These are phyloP conservation scores for Mucuna pruriens DNA, from an alignment of 306 rosid genomes.

Conservation along the genomic window DNA sequence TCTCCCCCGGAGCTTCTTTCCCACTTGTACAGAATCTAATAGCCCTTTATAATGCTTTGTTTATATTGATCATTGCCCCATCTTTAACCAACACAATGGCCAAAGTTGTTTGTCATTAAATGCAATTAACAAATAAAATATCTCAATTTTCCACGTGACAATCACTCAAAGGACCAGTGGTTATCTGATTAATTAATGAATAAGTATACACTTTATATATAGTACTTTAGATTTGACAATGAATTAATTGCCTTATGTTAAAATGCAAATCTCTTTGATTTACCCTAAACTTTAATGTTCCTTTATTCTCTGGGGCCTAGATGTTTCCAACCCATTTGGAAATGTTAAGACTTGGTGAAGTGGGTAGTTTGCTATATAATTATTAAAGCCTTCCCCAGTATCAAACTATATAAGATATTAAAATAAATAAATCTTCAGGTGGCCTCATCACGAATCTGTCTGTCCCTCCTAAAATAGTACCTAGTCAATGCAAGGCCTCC, in stretches of 20 bases:
- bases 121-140: slow-evolving; percentile 10
- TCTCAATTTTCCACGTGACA: slow-evolving; percentile 43
- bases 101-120: slow-evolving; percentile 39
- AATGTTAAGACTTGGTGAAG: slow-evolving; percentile 35
- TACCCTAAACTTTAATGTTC: slow-evolving; percentile 34
- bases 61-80: slow-evolving; percentile 49
- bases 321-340: slow-evolving; percentile 72
- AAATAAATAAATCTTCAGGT: slow-evolving; percentile 32
- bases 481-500: neutral
- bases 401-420: slow-evolving; percentile 29
- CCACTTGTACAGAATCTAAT: slow-evolving; percentile 40
- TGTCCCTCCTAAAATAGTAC: neutral
- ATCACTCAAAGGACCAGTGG: slow-evolving; percentile 7
- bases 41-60: slow-evolving; percentile 38
- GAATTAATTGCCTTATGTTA: slow-evolving; percentile 29
- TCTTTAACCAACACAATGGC: slow-evolving; percentile 59
- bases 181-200: neutral
- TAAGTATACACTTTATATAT: neutral
- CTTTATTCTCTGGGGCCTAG: slow-evolving; percentile 74
- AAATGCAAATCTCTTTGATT: slow-evolving; percentile 38
- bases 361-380: slow-evolving; percentile 28
- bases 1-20: slow-evolving; percentile 19
- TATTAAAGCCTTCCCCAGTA: slow-evolving; percentile 34
- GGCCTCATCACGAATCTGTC: slow-evolving; percentile 9
- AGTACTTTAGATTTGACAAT: slow-evolving; percentile 34